These are phyloP conservation scores for Tylopilus cervinicoccineus DNA, from an alignment of 768 basidiomycete genomes.

Conservation along the genomic window DNA sequence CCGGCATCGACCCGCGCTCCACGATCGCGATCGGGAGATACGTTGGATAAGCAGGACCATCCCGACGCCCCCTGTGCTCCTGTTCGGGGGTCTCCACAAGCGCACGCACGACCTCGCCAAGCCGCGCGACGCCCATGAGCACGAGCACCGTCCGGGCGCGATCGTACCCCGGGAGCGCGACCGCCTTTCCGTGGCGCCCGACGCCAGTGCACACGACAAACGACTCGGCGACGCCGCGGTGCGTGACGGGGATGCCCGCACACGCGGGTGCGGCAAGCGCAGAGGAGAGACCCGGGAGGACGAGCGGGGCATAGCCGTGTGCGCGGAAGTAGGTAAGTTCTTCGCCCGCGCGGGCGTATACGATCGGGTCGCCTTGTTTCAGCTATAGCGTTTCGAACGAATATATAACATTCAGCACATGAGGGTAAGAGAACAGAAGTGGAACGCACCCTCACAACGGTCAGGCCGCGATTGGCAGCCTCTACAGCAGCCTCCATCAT, in stretches of 20 bases:
- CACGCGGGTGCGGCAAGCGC: slow-evolving; percentile 88
- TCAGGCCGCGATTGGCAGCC: slow-evolving; percentile 73
- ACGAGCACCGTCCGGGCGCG: slow-evolving; percentile 77
- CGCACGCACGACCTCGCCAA: slow-evolving; percentile 65
- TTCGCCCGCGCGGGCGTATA: slow-evolving; percentile 93
- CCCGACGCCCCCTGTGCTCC: slow-evolving; percentile 37
- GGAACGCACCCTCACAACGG: slow-evolving; percentile 76
- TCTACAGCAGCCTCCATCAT: slow-evolving; percentile 91
- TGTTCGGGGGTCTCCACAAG: slow-evolving; percentile 33
- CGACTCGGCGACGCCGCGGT: slow-evolving; percentile 89
- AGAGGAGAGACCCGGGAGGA: slow-evolving; percentile 88
- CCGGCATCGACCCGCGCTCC: slow-evolving; percentile 91
- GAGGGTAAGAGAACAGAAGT: slow-evolving; percentile 1
- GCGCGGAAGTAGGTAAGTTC: slow-evolving; percentile 90
- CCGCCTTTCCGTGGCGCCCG: slow-evolving; percentile 77
- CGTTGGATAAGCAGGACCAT: slow-evolving; percentile 63
- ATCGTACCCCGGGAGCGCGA: slow-evolving; percentile 85
- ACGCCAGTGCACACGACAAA: slow-evolving; percentile 94
- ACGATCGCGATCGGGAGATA: slow-evolving; percentile 87
- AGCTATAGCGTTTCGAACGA: too few species aligned
- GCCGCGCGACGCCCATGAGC: slow-evolving; percentile 93
- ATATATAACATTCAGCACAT: neutral
- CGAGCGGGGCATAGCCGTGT: slow-evolving; percentile 76
- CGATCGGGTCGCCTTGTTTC: slow-evolving; percentile 96
- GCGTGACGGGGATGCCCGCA: slow-evolving; percentile 91